These are phyloP conservation scores for Ilyonectria sp. DNA, from an alignment of 2,329 filamentous ascomycete genomes.

Conservation along the genomic window DNA sequence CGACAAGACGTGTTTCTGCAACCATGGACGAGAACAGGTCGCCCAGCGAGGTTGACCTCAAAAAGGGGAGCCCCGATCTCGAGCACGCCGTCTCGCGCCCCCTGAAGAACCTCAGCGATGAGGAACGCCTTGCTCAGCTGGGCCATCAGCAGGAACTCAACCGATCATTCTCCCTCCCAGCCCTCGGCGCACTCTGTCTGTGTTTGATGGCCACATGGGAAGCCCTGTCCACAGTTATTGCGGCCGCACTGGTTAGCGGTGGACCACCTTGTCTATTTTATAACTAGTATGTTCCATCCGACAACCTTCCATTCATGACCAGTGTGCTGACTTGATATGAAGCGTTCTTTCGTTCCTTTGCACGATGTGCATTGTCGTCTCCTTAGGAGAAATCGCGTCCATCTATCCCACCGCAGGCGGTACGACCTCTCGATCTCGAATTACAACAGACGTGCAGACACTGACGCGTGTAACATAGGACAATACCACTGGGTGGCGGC, in stretches of 20 bases:
- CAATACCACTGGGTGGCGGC: constrained; percentile 64
- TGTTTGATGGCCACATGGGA: constrained; percentile 32
- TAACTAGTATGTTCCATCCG: constrained; percentile 53
- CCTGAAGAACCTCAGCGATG: constrained; percentile 27
- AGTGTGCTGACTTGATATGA: constrained; percentile 16
- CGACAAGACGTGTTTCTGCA: background rate
- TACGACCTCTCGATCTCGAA: constrained; percentile 18
- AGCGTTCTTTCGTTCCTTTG: constrained; percentile 60
- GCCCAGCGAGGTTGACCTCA: constrained; percentile 18
- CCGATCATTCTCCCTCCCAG: constrained; percentile 24
- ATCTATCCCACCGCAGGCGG: constrained; percentile 55
- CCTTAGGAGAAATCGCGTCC: constrained; percentile 57
- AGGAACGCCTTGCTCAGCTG: constrained; percentile 30
- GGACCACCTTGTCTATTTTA: constrained; percentile 27
- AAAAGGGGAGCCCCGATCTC: constrained; percentile 7
- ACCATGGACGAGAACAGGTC: constrained; percentile 12
- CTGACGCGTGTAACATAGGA: constrained; percentile 42
- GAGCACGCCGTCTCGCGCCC: constrained; percentile 21
- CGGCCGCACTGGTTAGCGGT: constrained; percentile 18
- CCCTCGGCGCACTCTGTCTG: constrained; percentile 19
- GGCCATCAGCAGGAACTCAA: constrained; percentile 27
- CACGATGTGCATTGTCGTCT: constrained; percentile 56
- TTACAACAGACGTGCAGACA: background rate
- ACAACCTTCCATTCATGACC: background rate
- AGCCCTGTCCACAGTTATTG: constrained; percentile 22